Evolutionary conservation across 2,329 filamentous ascomycete species (phyloP).

Genomic region (Rhytidhysteron rufulum): DNA sequence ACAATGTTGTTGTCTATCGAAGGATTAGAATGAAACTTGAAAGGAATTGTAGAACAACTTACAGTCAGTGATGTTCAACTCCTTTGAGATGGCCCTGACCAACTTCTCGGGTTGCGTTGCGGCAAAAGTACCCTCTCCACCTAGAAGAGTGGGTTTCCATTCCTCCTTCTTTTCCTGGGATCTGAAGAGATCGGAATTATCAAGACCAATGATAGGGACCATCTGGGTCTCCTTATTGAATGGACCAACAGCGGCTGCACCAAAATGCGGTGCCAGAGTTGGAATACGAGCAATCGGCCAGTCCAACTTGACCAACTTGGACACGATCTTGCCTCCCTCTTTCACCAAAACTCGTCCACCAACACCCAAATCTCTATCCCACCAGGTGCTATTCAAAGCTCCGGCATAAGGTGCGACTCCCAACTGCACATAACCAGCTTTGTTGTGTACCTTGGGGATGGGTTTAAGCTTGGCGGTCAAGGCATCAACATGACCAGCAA

Average conservation of each 20-base stretch:
- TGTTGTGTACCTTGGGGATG: conserved; percentile 76
- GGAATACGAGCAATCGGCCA: conserved; percentile 92
- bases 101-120: conserved; percentile 81
- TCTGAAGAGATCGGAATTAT: conserved; percentile 58
- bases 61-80: conserved; percentile 70
- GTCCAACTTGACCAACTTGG: conserved; percentile 81
- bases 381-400: conserved; percentile 85
- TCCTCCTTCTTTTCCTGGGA: conserved; percentile 27
- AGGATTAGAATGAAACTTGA: conserved; percentile 8
- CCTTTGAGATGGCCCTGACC: conserved; percentile 73
- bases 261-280: conserved; percentile 91
- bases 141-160: conserved; percentile 46
- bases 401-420: conserved; percentile 93
- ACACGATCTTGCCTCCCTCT: conserved; percentile 72
- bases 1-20: conserved; percentile 63
- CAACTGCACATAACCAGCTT: conserved; percentile 81
- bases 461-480: conserved; percentile 89
- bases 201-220: conserved; percentile 88
- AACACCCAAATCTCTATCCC: conserved; percentile 90
- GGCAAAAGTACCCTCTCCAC: conserved; percentile 67
- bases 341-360: conserved; percentile 85
- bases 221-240: conserved; percentile 90
- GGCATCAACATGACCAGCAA: conserved; percentile 91
- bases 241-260: conserved; percentile 60
- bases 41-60: conserved; percentile 7